phyloP scores from a whole-genome alignment of 106 monocot species.

The Acanthochlamys bracteata region DNA sequence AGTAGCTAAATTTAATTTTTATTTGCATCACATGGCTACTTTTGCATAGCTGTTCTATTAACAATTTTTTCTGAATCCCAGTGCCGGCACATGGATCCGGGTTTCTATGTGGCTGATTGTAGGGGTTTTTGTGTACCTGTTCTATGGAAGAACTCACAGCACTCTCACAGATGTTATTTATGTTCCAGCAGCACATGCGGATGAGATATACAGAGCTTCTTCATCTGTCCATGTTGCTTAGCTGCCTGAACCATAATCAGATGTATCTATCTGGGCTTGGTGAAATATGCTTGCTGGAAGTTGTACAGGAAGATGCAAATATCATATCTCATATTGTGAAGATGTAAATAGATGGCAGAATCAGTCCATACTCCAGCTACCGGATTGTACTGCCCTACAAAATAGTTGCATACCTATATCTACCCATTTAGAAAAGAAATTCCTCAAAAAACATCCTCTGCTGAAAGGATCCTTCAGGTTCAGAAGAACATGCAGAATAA shows the following conservation, averaged over 20 bases:
- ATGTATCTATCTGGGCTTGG: not conserved
- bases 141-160: constrained; percentile 83
- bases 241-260: not conserved
- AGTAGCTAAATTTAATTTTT: not conserved
- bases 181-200: constrained; percentile 60
- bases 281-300: not conserved
- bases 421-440: no score
- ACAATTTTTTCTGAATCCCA: constrained; percentile 21
- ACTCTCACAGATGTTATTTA: constrained; percentile 62
- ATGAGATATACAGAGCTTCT: constrained; percentile 62
- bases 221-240: constrained; percentile 23
- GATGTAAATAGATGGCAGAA: not conserved
- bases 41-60: not conserved
- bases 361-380: not conserved
- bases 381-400: no score
- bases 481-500: no score
- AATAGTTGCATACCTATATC: no score
- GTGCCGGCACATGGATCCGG: constrained; percentile 61
- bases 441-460: no score
- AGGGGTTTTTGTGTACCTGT: constrained; percentile 71
- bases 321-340: not conserved
- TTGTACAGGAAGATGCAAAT: not conserved
- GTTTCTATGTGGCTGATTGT: constrained; percentile 77
- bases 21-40: not conserved
- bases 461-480: no score